Percentiles rank a stretch among this genome's conserved stretches.
Evolutionary conservation across 306 rosid species (phyloP).

Genomic region (Medicago truncatula): DNA sequence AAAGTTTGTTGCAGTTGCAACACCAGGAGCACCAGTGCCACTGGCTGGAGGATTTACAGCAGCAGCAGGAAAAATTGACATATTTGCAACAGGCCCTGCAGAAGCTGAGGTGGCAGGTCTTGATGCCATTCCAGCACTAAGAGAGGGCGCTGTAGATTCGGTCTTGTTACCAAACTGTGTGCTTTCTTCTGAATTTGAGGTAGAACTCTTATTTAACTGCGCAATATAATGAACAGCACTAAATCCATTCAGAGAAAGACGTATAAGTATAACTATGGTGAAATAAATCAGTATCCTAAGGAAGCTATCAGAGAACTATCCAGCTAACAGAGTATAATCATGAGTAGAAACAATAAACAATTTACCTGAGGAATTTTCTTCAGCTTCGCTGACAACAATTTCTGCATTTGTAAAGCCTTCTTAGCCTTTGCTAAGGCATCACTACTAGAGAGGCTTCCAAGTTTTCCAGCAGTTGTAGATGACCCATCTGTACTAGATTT

Average conservation of each 20-base stretch:
- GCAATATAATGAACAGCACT: conserved; percentile 43
- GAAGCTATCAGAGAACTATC: conserved; percentile 14
- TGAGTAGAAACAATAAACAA: conserved; percentile 16
- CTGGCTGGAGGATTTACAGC: conserved; percentile 41
- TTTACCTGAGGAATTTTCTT: conserved; percentile 79
- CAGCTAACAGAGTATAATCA: conserved; percentile 9
- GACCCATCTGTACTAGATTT: conserved; percentile 99
- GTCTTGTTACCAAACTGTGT: conserved; percentile 50
- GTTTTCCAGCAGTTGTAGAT: conserved; percentile 91
- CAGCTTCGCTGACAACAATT: conserved; percentile 75
- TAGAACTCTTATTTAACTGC: conserved; percentile 74
- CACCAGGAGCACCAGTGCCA: conserved; percentile 51
- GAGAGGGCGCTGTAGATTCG: conserved; percentile 49
- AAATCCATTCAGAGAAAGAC: conserved; percentile 39
- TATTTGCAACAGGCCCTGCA: conserved; percentile 44
- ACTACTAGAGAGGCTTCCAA: conserved; percentile 75
- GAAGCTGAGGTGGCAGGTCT: conserved; percentile 48
- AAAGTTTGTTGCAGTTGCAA: conserved; percentile 51
- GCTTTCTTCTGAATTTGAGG: conserved; percentile 53
- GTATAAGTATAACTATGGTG: conserved; percentile 20
- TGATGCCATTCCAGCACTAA: conserved; percentile 44
- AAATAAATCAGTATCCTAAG: background rate
- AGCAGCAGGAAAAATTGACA: conserved; percentile 54
- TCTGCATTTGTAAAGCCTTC: conserved; percentile 83
- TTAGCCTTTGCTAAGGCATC: conserved; percentile 89